Base-by-base conservation (phyloP, 441 rosid species). In the Euphorbia schlechtendalii region DNA sequence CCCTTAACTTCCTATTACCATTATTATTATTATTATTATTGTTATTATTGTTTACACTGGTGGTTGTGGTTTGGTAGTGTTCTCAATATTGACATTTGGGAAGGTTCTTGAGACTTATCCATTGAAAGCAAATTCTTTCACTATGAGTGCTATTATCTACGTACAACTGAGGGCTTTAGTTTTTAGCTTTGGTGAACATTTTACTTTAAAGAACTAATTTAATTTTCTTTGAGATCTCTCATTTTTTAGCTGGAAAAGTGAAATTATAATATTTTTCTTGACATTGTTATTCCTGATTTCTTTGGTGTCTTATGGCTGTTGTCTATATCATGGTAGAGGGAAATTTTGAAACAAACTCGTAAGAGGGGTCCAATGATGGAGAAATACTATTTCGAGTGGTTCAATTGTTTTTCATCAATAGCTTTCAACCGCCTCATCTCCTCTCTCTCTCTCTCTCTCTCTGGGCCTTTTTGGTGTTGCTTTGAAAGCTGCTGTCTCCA, bases 151-250 rank as follows among this genome's bases (percentile, higher is more conserved):
- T 5, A 3, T 20, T 0, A 34, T 30, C 58, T 52, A 21, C 45
- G 63, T n/a, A 7, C 66, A 63, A 59, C 66, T 68, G 72, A 71
- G 75, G 64, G 63, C 68, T 45, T 43, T n/a, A n/a, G n/a, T n/a
- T n/a, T n/a, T n/a, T n/a, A n/a, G n/a, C n/a, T n/a, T n/a, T n/a
- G n/a, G n/a, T n/a, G n/a, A n/a, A n/a, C n/a, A n/a, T n/a, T n/a
- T n/a, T n/a, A n/a, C n/a, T n/a, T n/a, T n/a, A n/a, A n/a, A n/a
- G n/a, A n/a, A n/a, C n/a, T n/a, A n/a, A n/a, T n/a, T n/a, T n/a
- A n/a, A n/a, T n/a, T n/a, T n/a, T n/a, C n/a, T n/a, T n/a, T n/a
- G n/a, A n/a, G n/a, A n/a, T n/a, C n/a, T n/a, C n/a, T n/a, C n/a
- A n/a, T n/a, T n/a, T n/a, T n/a, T n/a, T n/a, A n/a, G n/a, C n/a